These are phyloP conservation scores for Alternaria infectoria DNA, from an alignment of 2,329 filamentous ascomycete species.

Conservation along the genomic window DNA sequence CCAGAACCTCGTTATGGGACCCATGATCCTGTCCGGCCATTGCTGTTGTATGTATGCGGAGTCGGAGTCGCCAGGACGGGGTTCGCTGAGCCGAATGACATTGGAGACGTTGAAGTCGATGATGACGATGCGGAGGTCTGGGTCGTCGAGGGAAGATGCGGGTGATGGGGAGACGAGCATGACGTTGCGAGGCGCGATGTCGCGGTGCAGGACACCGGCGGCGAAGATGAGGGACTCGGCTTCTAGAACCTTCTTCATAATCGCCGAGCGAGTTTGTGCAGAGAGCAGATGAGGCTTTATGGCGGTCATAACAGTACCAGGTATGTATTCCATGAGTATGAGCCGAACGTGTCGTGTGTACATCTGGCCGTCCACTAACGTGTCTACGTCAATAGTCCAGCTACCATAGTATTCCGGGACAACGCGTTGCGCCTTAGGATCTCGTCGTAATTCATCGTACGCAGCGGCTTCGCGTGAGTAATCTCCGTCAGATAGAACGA, in stretches of 20 bases:
- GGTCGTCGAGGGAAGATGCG: neutral
- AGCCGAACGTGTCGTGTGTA: constrained; percentile 5
- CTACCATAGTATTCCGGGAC: constrained; percentile 1
- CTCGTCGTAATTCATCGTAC: neutral
- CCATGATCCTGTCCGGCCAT: neutral
- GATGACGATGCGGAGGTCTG: neutral
- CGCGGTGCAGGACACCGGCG: constrained; percentile 5
- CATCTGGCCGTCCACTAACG: neutral
- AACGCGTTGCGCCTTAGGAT: neutral
- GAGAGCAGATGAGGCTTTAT: neutral
- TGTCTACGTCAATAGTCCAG: constrained; percentile 2
- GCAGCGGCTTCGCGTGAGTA: constrained; percentile 6
- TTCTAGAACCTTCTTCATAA: neutral
- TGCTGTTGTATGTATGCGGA: neutral
- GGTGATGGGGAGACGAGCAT: neutral
- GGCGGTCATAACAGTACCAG: neutral
- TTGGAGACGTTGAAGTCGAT: constrained; percentile 7
- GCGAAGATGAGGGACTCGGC: constrained; percentile 5
- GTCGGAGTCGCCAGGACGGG: neutral
- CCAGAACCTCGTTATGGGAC: neutral
- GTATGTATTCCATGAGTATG: constrained; percentile 2
- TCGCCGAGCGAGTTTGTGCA: neutral
- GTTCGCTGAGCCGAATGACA: neutral
- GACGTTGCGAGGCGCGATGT: constrained; percentile 14
- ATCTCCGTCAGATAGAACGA: constrained; percentile 2